Evolutionary conservation across 2,329 filamentous ascomycete genomes (phyloP).

Genomic region (Fusarium chuoi): DNA sequence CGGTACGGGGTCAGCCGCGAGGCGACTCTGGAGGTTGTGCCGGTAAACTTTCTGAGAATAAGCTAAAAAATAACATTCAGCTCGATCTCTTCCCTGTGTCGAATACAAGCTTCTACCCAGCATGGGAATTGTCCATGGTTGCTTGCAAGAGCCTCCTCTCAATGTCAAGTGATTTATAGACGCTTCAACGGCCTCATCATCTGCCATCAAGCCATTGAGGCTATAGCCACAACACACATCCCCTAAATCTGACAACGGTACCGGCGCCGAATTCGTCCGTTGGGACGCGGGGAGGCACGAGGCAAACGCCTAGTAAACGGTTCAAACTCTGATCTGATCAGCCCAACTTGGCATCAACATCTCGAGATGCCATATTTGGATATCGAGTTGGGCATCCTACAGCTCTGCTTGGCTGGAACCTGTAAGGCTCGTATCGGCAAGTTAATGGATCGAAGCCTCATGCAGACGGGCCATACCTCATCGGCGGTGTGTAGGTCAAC

Average conservation of each 20-base stretch:
- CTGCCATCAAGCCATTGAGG: not conserved
- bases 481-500: conserved; percentile 32
- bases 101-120: not conserved
- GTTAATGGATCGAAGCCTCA: conserved; percentile 22
- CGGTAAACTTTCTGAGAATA: not conserved
- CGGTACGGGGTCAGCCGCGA: conserved; percentile 6
- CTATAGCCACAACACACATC: not conserved
- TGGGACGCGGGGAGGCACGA: conserved; percentile 8
- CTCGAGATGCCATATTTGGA: conserved; percentile 26
- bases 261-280: conserved; percentile 5
- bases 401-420: conserved; percentile 13
- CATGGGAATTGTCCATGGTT: not conserved
- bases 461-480: conserved; percentile 21
- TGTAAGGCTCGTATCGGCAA: conserved; percentile 37
- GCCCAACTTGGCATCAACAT: conserved; percentile 7
- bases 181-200: not conserved
- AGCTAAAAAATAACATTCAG: not conserved
- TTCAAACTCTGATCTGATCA: conserved; percentile 28
- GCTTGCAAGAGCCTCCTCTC: not conserved
- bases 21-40: not conserved
- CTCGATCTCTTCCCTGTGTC: not conserved
- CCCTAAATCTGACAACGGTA: not conserved
- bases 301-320: conserved; percentile 9
- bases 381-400: not conserved
- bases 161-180: conserved; percentile 8